These are phyloP conservation scores for Lactarius tabidus DNA, from an alignment of 768 basidiomycete species.

Conservation along the genomic window DNA sequence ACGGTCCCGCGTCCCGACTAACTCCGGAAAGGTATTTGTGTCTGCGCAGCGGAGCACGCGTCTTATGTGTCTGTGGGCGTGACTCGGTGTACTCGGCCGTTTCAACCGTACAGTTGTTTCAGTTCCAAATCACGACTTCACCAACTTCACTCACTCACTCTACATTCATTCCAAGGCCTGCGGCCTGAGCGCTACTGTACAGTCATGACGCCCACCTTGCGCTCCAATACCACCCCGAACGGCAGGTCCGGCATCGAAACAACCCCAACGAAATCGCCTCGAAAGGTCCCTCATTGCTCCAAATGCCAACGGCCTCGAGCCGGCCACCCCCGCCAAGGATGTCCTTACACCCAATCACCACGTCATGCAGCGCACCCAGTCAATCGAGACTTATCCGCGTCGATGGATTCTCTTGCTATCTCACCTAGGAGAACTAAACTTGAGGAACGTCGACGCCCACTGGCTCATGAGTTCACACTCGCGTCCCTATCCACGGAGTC, in stretches of 20 bases:
- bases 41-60: not conserved
- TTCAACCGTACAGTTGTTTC: not conserved
- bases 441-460: constrained; percentile 28
- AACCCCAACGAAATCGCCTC: constrained; percentile 40
- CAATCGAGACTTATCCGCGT: constrained; percentile 9
- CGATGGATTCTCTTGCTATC: constrained; percentile 21
- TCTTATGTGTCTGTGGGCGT: not conserved
- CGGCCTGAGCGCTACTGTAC: not conserved
- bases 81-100: not conserved
- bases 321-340: constrained; percentile 64
- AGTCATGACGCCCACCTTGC: constrained; percentile 19
- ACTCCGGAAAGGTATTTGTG: not conserved
- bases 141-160: not conserved
- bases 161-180: not conserved
- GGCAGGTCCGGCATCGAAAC: constrained; percentile 13
- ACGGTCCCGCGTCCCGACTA: not conserved
- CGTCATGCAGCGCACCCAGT: not conserved
- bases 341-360: constrained; percentile 38
- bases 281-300: constrained; percentile 50
- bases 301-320: constrained; percentile 53
- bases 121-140: not conserved
- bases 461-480: constrained; percentile 41
- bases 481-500: constrained; percentile 48
- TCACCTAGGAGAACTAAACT: constrained; percentile 19
- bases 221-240: constrained; percentile 13